Evolutionary conservation across 2,329 filamentous ascomycete genomes (phyloP), one percentile per base, ranked within the genome.

Genomic region (Aspergillus amoenus): DNA sequence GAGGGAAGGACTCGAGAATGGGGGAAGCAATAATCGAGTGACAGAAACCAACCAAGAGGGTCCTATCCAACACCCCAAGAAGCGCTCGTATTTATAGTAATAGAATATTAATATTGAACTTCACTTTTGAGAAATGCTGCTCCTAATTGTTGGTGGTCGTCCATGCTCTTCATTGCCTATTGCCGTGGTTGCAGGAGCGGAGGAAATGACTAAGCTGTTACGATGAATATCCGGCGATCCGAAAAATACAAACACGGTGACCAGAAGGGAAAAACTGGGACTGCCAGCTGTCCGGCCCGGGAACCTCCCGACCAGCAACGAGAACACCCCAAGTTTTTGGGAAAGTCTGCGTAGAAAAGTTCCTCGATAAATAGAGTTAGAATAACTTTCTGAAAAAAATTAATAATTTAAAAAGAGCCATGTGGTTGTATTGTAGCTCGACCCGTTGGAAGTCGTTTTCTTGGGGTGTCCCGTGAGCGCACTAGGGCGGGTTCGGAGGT

Each of bases 401-500:
- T 21, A 22, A 45, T 34, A 42, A 11, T 41, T 21, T 7, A 41
- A 12, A 30, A 41, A 13, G 9, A 45, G 40, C 18, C 15, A 45
- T n/a, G 30, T 9, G 4, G 18, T 7, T 5, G 50, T 52, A 39
- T 24, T 13, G 12, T 21, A 41, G 34, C 17, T 49, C 39, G 24
- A 40, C 17, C 44, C 53, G 34, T 24, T 34, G 40, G 42, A 22
- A 3, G 6, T 45, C 22, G 13, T 53, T 61, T 55, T 48, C 53
- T 57, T 57, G 52, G 59, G 59, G 58, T 51, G 66, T 67, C 62
- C 62, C 64, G 63, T 64, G 62, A 64, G 59, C 64, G 61, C 66
- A 70, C 68, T 71, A 73, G 71, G 71, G 72, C 70, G 68, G 68
- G 70, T 67, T 73, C 71, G 73, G 72, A 75, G 69, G 67, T 61